Percentiles rank a stretch among this genome's conserved stretches.
Evolutionary conservation across 2,329 filamentous ascomycete genomes (phyloP).

Genomic region (Verticillium alfalfae): DNA sequence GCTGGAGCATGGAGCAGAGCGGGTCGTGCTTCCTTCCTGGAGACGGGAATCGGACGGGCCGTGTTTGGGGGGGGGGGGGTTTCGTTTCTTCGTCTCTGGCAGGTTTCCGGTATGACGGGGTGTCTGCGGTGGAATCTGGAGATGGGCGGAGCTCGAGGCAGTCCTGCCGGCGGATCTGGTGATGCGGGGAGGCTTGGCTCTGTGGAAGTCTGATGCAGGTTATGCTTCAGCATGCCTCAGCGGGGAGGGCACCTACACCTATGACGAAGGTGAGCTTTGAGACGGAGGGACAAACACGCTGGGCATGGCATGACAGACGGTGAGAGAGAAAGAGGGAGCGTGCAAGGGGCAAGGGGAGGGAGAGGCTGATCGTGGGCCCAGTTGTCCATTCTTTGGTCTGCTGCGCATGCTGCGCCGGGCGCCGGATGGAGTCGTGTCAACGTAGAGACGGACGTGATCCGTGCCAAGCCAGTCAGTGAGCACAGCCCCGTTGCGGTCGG

Average conservation of each 20-base stretch:
- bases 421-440: neutral
- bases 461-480: neutral
- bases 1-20: neutral
- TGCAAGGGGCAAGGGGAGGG: neutral
- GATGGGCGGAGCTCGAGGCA: neutral
- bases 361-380: neutral
- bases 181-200: neutral
- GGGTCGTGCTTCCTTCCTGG: neutral
- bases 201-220: neutral
- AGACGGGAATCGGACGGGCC: neutral
- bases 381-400: neutral
- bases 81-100: neutral
- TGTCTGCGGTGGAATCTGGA: neutral
- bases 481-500: neutral
- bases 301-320: neutral
- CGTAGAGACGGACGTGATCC: neutral
- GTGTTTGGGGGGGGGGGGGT: too few species aligned
- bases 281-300: too few species aligned
- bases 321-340: neutral
- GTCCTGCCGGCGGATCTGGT: neutral
- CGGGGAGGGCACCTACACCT: neutral
- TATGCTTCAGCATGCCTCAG: neutral
- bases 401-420: neutral
- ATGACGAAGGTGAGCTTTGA: neutral
- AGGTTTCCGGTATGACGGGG: neutral